Conservation (phyloP, 1,284 basidiomycete genomes). For the Cutaneotrichosporon arboriforme region DNA sequence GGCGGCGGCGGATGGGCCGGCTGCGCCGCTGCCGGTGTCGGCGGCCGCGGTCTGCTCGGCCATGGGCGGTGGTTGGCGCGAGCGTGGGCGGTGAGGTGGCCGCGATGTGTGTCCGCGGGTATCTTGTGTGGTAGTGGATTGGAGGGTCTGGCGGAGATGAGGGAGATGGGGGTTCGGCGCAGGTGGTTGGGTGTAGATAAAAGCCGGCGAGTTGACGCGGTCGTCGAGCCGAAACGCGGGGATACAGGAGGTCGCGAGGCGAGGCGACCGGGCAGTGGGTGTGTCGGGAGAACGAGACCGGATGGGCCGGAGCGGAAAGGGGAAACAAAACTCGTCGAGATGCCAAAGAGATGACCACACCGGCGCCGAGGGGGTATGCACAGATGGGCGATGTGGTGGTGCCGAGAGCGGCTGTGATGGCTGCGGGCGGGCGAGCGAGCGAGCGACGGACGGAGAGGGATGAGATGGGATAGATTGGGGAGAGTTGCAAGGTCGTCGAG, state of each 20-base stretch:
- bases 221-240: background rate
- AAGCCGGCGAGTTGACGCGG: background rate
- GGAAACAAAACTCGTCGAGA: too few species aligned
- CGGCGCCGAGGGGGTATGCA: background rate
- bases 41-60: constrained; percentile 7
- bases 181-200: background rate
- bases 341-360: background rate
- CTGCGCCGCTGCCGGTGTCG: constrained; percentile 8
- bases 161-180: background rate
- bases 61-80: constrained; percentile 1
- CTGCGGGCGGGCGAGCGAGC: too few species aligned
- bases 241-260: too few species aligned
- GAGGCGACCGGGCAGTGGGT: too few species aligned
- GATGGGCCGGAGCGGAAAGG: too few species aligned
- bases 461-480: too few species aligned
- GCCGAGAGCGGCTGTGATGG: background rate
- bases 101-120: too few species aligned
- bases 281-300: too few species aligned
- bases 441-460: too few species aligned
- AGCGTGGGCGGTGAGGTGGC: background rate
- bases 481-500: too few species aligned
- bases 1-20: constrained; percentile 6
- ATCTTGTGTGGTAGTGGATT: too few species aligned
- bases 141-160: background rate
- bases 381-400: background rate